phyloP scores from a whole-genome alignment of 495 filamentous ascomycete species.

The Stereocaulon alpinum region DNA sequence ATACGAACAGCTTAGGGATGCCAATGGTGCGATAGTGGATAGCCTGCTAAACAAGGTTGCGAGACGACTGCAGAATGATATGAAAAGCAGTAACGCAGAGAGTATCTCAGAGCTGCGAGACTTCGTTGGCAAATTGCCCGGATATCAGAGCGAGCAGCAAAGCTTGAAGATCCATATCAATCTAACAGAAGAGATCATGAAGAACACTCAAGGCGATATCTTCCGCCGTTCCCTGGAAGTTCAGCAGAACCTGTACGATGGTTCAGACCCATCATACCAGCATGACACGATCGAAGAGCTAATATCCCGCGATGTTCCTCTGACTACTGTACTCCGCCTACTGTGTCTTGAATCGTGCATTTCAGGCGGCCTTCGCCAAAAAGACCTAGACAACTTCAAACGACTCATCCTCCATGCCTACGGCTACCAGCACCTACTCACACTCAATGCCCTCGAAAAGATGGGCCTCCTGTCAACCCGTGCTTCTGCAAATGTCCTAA shows the following conservation, averaged over 20 bases:
- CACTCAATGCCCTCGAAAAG: constrained; percentile 81
- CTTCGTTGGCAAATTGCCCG: constrained; percentile 83
- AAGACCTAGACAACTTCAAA: constrained; percentile 83
- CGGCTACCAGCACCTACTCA: constrained; percentile 87
- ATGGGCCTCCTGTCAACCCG: constrained; percentile 71
- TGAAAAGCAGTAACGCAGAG: constrained; percentile 80
- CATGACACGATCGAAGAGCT: constrained; percentile 88
- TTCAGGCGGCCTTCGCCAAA: constrained; percentile 73
- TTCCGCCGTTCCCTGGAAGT: constrained; percentile 85
- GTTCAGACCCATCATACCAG: constrained; percentile 75
- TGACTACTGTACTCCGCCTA: constrained; percentile 70
- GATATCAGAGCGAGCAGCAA: constrained; percentile 88
- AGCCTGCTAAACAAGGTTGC: constrained; percentile 83
- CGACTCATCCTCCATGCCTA: constrained; percentile 83
- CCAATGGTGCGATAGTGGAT: constrained; percentile 92
- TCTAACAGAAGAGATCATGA: constrained; percentile 89
- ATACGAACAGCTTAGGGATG: constrained; percentile 78
- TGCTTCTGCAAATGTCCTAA: constrained; percentile 59
- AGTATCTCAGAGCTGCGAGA: constrained; percentile 82
- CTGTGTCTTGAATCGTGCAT: constrained; percentile 88
- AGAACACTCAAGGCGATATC: constrained; percentile 73
- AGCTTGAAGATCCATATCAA: constrained; percentile 84
- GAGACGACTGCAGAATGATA: constrained; percentile 74
- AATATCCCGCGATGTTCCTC: constrained; percentile 70
- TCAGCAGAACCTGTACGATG: constrained; percentile 91